Evolutionary conservation across 345 rosid species (phyloP).

Genomic region (Linum lewisii): DNA sequence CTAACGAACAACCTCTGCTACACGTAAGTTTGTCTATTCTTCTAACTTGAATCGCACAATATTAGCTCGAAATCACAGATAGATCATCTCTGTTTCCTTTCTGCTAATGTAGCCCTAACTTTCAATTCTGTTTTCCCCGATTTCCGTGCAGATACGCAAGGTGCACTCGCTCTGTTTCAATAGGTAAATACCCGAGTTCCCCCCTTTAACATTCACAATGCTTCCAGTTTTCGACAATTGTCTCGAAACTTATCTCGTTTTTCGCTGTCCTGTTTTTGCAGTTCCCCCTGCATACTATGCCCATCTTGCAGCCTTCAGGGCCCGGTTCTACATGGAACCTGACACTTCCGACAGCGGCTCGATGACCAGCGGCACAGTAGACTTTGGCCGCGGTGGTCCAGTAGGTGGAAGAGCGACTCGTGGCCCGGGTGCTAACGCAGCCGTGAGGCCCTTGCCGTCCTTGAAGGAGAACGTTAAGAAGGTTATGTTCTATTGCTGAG

Average conservation of each 20-base stretch:
- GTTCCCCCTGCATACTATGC: conserved; percentile 99
- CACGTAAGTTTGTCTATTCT: conserved; percentile 43
- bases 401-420: conserved; percentile 45
- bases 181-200: conserved; percentile 40
- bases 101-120: too few species aligned
- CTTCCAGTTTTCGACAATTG: not conserved
- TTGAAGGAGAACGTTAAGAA: conserved; percentile 93
- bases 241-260: not conserved
- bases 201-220: not conserved
- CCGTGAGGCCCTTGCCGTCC: conserved; percentile 85
- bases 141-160: conserved; percentile 64
- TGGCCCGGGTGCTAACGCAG: conserved; percentile 45
- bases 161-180: conserved; percentile 93
- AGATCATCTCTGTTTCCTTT: too few species aligned
- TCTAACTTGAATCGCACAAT: too few species aligned
- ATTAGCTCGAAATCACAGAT: not conserved
- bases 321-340: conserved; percentile 97
- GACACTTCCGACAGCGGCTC: conserved; percentile 97
- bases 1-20: conserved; percentile 92
- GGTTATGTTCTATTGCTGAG: conserved; percentile 86
- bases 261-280: conserved; percentile 20
- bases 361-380: conserved; percentile 61
- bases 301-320: conserved; percentile 94
- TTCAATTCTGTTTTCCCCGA: not conserved
- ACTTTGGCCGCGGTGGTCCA: conserved; percentile 42